Percentiles rank a stretch among this genome's conserved stretches.
phyloP scores from a whole-genome alignment of 2,329 filamentous ascomycete genomes.

The Epichloe hybrida region DNA sequence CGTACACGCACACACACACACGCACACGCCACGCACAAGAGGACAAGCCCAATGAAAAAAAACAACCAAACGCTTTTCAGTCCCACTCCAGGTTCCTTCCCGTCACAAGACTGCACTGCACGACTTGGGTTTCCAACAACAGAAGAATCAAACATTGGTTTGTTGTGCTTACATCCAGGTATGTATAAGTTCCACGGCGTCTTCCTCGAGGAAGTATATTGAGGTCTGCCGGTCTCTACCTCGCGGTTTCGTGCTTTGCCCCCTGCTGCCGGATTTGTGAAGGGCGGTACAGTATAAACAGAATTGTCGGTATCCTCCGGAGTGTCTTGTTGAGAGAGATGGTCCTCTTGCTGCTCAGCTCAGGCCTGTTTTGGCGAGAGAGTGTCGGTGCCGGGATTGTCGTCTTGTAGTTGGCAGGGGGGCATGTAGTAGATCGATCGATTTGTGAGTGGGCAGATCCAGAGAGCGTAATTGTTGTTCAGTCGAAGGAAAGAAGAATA shows the following conservation, averaged over 20 bases:
- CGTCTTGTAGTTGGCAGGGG: background rate
- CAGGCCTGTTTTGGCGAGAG: background rate
- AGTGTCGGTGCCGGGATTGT: background rate
- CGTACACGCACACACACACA: no score
- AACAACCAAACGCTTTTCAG: background rate
- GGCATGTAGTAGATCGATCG: background rate
- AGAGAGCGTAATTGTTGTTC: background rate
- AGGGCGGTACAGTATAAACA: background rate
- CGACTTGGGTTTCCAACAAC: background rate
- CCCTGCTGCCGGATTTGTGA: background rate
- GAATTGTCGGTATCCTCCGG: background rate
- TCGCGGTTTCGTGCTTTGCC: background rate
- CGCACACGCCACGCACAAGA: background rate
- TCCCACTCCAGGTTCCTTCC: background rate
- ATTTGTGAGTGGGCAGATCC: background rate
- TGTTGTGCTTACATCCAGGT: constrained; percentile 1
- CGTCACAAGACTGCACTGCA: background rate
- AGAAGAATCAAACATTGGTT: background rate
- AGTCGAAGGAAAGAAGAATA: background rate
- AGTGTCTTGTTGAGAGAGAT: background rate
- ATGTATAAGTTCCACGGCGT: background rate
- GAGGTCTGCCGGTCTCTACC: background rate
- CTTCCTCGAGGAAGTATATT: background rate
- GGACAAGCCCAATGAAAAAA: background rate
- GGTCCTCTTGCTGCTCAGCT: no score